Conservation (phyloP, 495 filamentous ascomycete species). For the Xylaria sp. region DNA sequence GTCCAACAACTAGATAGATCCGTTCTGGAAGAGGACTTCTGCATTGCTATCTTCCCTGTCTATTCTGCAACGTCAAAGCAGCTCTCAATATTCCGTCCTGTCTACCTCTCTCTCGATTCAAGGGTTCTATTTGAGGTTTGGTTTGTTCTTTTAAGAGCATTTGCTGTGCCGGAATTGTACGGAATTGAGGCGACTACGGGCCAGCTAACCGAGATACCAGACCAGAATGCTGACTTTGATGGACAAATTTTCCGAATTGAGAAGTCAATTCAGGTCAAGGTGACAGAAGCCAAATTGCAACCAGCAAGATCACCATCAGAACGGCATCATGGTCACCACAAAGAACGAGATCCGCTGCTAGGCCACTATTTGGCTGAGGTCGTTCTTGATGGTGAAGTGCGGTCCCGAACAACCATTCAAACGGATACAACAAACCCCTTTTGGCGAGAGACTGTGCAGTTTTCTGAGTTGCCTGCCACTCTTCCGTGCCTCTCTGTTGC, state of each 20-base stretch:
- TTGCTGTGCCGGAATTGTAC: slow-evolving; percentile 93
- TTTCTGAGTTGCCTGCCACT: slow-evolving; percentile 81
- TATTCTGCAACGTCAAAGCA: slow-evolving; percentile 69
- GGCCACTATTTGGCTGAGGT: slow-evolving; percentile 88
- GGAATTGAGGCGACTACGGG: slow-evolving; percentile 54
- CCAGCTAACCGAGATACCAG: slow-evolving; percentile 48
- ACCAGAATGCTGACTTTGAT: slow-evolving; percentile 46
- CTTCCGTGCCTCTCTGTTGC: slow-evolving; percentile 82
- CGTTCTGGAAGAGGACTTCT: slow-evolving; percentile 93
- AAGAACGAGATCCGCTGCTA: slow-evolving; percentile 46
- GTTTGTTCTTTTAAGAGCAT: slow-evolving; percentile 92
- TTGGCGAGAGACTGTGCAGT: slow-evolving; percentile 93
- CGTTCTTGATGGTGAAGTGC: slow-evolving; percentile 86
- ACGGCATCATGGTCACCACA: slow-evolving; percentile 44
- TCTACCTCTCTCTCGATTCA: slow-evolving; percentile 87
- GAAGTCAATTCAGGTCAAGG: slow-evolving; percentile 61
- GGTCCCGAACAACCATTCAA: slow-evolving; percentile 85
- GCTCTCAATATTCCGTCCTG: slow-evolving; percentile 70
- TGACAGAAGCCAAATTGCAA: slow-evolving; percentile 66
- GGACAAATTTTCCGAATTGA: slow-evolving; percentile 65
- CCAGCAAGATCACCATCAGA: slow-evolving; percentile 38
- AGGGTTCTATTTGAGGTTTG: slow-evolving; percentile 93
- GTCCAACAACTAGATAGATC: slow-evolving; percentile 88
- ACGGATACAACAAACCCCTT: slow-evolving; percentile 84
- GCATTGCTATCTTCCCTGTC: slow-evolving; percentile 90